A percentile compares a stretch with the other conserved stretches of the same genome.
These are phyloP conservation scores for Macrophomina pseudophaseolina DNA, from an alignment of 2,329 filamentous ascomycete species.

Conservation along the genomic window DNA sequence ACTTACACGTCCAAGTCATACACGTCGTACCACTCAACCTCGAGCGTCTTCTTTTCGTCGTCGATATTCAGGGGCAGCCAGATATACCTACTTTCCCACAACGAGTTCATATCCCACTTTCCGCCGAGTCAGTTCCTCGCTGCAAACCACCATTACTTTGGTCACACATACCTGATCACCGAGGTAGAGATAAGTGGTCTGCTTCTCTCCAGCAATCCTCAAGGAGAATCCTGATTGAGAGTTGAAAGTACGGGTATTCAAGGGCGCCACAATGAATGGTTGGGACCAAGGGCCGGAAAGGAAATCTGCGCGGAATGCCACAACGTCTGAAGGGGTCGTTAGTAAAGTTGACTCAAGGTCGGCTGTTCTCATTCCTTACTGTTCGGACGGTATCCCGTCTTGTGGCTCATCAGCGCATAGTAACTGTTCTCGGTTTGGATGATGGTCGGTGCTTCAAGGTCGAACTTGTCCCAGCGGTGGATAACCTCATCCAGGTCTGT, in stretches of 20 bases:
- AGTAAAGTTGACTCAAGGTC: neutral
- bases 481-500: slow-evolving; percentile 59
- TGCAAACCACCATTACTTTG: neutral
- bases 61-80: slow-evolving; percentile 62
- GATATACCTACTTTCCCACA: slow-evolving; percentile 64
- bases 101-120: slow-evolving; percentile 59
- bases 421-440: slow-evolving; percentile 65
- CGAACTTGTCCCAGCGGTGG: slow-evolving; percentile 63
- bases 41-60: slow-evolving; percentile 57
- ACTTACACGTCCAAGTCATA: slow-evolving; percentile 59
- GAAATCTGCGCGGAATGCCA: slow-evolving; percentile 60
- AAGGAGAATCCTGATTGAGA: slow-evolving; percentile 59
- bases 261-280: slow-evolving; percentile 57
- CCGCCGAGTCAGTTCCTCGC: neutral
- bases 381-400: slow-evolving; percentile 67
- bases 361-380: slow-evolving; percentile 36
- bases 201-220: slow-evolving; percentile 54
- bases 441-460: slow-evolving; percentile 65
- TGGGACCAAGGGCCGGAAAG: slow-evolving; percentile 60
- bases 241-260: slow-evolving; percentile 59
- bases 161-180: slow-evolving; percentile 46
- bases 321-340: slow-evolving; percentile 49
- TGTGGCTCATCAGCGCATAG: slow-evolving; percentile 66
- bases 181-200: slow-evolving; percentile 58
- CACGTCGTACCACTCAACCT: slow-evolving; percentile 60